phyloP scores from a whole-genome alignment of 2,329 filamentous ascomycete species.

The Talaromyces rugulosus region DNA sequence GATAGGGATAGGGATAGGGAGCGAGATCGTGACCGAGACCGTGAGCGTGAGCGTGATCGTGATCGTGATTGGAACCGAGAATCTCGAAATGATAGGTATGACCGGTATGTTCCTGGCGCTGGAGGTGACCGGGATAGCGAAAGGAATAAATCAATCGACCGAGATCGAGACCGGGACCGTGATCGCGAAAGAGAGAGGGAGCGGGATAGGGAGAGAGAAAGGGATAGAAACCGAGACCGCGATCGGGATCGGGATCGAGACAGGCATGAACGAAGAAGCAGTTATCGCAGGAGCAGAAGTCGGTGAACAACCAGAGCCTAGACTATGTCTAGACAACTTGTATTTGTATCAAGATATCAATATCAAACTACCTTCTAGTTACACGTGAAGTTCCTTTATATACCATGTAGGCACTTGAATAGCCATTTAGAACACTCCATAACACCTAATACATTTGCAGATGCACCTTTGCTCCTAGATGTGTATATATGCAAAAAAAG shows the following conservation, averaged over 20 bases:
- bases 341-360: not conserved
- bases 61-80: constrained; percentile 22
- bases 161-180: constrained; percentile 16
- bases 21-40: constrained; percentile 14
- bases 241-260: constrained; percentile 18
- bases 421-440: not conserved
- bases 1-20: constrained; percentile 12
- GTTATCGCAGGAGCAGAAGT: constrained; percentile 19
- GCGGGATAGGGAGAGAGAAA: not conserved
- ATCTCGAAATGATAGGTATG: constrained; percentile 6
- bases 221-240: constrained; percentile 14
- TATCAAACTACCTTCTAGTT: not conserved
- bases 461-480: no score
- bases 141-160: constrained; percentile 14
- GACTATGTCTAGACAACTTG: not conserved
- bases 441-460: no score
- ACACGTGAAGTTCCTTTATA: not conserved
- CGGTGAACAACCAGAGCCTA: not conserved
- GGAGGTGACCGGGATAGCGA: constrained; percentile 22
- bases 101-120: constrained; percentile 10
- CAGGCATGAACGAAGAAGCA: constrained; percentile 9
- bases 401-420: not conserved
- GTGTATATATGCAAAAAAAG: no score
- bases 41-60: constrained; percentile 15
- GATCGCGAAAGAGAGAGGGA: constrained; percentile 10